These are phyloP conservation scores for Pyrus betulifolia DNA, from an alignment of 306 rosid genomes.

Conservation along the genomic window DNA sequence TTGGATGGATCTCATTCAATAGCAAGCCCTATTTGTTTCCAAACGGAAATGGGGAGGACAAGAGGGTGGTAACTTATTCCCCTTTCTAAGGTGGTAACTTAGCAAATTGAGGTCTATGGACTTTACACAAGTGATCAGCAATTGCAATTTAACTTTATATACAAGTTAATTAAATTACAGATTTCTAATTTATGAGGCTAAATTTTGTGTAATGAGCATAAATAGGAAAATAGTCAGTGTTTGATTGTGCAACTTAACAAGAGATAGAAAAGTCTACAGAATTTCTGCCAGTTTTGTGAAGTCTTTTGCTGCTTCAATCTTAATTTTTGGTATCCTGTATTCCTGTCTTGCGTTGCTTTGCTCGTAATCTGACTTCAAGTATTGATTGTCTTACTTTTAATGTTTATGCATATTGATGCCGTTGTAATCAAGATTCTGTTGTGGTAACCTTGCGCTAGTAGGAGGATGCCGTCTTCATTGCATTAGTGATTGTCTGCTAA, in stretches of 20 bases:
- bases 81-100: not conserved
- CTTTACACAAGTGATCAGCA: not conserved
- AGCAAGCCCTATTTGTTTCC: not conserved
- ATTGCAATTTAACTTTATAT: not conserved
- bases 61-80: not conserved
- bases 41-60: not conserved
- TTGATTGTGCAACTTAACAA: not conserved
- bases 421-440: not conserved
- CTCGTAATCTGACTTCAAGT: not conserved
- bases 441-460: not conserved
- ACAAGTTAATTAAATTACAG: not conserved
- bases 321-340: not conserved
- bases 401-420: not conserved
- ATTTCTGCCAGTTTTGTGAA: not conserved
- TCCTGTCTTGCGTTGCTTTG: not conserved
- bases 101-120: not conserved
- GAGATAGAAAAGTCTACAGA: not conserved
- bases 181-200: too few species aligned
- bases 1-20: not conserved
- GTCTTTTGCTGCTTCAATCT: not conserved
- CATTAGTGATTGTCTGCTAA: not conserved
- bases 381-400: not conserved
- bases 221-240: not conserved
- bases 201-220: too few species aligned
- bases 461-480: not conserved